Evolutionary conservation across 129 eudicot species (phyloP).

Genomic region (Arctium minus): DNA sequence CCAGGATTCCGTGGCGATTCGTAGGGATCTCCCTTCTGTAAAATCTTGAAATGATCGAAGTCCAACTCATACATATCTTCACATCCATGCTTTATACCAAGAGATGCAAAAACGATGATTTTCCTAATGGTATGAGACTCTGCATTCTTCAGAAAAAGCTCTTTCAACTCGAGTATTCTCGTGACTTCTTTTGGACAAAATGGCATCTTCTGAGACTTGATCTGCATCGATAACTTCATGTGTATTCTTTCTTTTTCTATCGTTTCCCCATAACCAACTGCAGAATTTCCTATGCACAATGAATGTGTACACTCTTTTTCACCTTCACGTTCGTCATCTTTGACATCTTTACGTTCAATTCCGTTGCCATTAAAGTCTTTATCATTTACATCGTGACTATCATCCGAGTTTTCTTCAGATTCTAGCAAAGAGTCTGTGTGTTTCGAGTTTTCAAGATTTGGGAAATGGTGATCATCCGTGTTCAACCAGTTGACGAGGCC

Average conservation of each 20-base stretch:
- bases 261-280: too few species aligned
- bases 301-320: not conserved
- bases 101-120: constrained; percentile 39
- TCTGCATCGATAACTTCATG: not conserved
- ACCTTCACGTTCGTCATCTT: not conserved
- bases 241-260: too few species aligned
- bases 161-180: constrained; percentile 24
- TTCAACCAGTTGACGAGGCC: constrained; percentile 26
- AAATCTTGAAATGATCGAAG: constrained; percentile 30
- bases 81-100: constrained; percentile 38
- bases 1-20: constrained; percentile 22
- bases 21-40: constrained; percentile 35
- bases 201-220: constrained; percentile 29
- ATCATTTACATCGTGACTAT: constrained; percentile 2
- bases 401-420: constrained; percentile 5
- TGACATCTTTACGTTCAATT: not conserved
- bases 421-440: not conserved
- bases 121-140: constrained; percentile 40
- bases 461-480: constrained; percentile 10
- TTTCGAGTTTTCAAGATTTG: constrained; percentile 5
- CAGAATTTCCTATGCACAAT: not conserved
- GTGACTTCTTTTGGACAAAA: constrained; percentile 42
- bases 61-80: constrained; percentile 41
- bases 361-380: not conserved
- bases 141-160: constrained; percentile 29